These are phyloP conservation scores for Salvia sclarea DNA, from an alignment of 305 asterid species.

Conservation along the genomic window DNA sequence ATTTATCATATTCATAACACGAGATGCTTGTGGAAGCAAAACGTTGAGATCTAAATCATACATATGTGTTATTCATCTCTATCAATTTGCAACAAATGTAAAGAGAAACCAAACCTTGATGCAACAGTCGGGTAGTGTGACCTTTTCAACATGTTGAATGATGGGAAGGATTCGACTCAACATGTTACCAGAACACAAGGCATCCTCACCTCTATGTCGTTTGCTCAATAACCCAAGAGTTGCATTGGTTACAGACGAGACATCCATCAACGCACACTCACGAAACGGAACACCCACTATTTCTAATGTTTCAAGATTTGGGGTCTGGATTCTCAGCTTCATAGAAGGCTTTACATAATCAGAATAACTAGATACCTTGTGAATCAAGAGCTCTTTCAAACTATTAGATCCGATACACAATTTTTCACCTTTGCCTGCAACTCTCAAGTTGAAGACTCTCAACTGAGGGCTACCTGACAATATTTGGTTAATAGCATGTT, in stretches of 20 bases:
- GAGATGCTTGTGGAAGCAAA: neutral
- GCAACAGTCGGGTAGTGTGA: neutral
- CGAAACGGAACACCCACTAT: neutral
- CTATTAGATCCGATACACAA: neutral
- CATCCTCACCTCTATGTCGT: too few relatives aligned
- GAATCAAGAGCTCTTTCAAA: neutral
- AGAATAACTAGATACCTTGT: too few relatives aligned
- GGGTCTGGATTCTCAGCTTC: neutral
- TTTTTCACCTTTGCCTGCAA: neutral
- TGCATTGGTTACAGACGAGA: neutral
- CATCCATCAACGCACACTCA: neutral
- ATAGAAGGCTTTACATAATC: too few relatives aligned
- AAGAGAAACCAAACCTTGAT: conserved; percentile 4
- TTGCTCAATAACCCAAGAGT: neutral
- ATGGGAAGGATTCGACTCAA: neutral
- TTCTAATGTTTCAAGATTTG: neutral
- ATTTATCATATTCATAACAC: too few relatives aligned
- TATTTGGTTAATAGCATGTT: neutral
- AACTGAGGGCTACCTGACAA: neutral
- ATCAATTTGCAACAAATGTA: neutral
- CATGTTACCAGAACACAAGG: neutral
- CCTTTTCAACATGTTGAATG: neutral
- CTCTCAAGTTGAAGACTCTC: neutral
- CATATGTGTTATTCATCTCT: neutral
- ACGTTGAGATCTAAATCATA: neutral